A percentile compares a stretch with the other conserved stretches of the same genome.
Conservation (phyloP, 257 asterid species). For the Ophiorrhiza pumila region DNA sequence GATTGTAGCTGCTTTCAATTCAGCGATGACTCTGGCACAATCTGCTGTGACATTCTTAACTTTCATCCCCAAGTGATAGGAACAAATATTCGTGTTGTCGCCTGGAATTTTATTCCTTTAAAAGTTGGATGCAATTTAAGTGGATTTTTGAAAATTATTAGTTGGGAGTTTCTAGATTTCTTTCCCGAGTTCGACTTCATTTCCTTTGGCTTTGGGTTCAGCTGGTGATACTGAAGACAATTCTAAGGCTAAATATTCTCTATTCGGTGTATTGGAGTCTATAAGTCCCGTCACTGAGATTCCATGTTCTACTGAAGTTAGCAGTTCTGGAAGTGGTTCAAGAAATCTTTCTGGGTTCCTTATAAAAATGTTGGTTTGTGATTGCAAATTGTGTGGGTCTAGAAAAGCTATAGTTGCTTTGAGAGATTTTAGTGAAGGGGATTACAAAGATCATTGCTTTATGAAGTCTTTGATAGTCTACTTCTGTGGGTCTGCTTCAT, state of each 20-base stretch:
- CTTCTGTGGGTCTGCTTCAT: conserved; percentile 61
- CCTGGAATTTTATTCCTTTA: conserved; percentile 81
- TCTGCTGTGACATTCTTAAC: conserved; percentile 72
- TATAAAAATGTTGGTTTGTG: conserved; percentile 55
- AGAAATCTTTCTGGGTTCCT: conserved; percentile 60
- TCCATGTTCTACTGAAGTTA: conserved; percentile 41
- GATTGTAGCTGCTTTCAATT: conserved; percentile 61
- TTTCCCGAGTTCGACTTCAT: conserved; percentile 22
- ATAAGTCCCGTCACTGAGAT: conserved; percentile 60
- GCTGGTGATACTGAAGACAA: conserved; percentile 20
- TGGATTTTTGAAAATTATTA: conserved; percentile 78
- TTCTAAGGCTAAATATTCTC: conserved; percentile 19
- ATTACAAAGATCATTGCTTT: conserved; percentile 45
- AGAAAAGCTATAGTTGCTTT: conserved; percentile 28
- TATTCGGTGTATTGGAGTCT: conserved; percentile 56
- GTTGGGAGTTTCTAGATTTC: conserved; percentile 45
- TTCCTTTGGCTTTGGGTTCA: conserved; percentile 33
- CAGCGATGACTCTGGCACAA: conserved; percentile 44
- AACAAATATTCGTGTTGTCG: conserved; percentile 34
- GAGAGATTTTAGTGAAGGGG: conserved; percentile 22
- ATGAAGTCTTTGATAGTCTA: conserved; percentile 38
- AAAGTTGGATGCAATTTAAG: conserved; percentile 21
- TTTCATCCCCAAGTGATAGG: conserved; percentile 50
- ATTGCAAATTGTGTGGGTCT: conserved; percentile 52
- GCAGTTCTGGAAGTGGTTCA: conserved; percentile 17